Evolutionary conservation across 441 rosid genomes (phyloP).

Genomic region (Jatropha podagrica): DNA sequence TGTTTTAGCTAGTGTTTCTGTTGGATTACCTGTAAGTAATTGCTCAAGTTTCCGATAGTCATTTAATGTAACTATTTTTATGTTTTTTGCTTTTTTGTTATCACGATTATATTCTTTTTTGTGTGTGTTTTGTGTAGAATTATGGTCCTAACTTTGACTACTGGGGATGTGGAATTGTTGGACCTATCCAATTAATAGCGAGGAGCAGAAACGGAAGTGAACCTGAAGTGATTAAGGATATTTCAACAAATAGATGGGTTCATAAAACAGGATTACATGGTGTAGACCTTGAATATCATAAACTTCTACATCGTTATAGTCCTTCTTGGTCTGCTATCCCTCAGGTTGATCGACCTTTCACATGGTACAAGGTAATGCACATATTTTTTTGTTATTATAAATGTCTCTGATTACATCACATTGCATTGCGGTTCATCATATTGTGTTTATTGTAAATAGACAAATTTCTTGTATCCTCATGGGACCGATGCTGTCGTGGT

Average conservation of each 20-base stretch:
- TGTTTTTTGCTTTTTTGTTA: too few relatives aligned
- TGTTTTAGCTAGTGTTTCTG: slow-evolving; percentile 50
- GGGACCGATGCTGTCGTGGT: slow-evolving; percentile 55
- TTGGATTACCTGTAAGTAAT: slow-evolving; percentile 48
- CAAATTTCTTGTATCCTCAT: slow-evolving; percentile 49
- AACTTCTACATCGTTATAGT: too few relatives aligned
- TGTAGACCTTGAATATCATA: neutral
- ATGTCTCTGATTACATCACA: too few relatives aligned
- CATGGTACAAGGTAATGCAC: slow-evolving; percentile 47
- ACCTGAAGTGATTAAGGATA: slow-evolving; percentile 38
- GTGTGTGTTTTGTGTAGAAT: slow-evolving; percentile 30
- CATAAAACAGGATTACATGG: slow-evolving; percentile 39
- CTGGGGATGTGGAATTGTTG: slow-evolving; percentile 37
- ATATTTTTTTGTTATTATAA: too few relatives aligned
- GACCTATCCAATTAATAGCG: slow-evolving; percentile 38
- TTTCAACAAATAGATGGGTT: slow-evolving; percentile 52
- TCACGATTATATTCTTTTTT: neutral
- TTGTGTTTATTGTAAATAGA: slow-evolving; percentile 20
- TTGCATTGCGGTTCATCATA: neutral
- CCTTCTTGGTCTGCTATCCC: slow-evolving; percentile 22
- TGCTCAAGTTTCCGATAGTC: neutral
- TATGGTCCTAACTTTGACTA: slow-evolving; percentile 51
- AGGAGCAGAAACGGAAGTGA: slow-evolving; percentile 20
- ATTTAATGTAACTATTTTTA: too few relatives aligned
- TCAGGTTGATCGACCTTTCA: slow-evolving; percentile 26